Evolutionary conservation across 371 early-diverging fungal species (phyloP), one percentile per base, ranked within the genome.

Genomic region (Gilbertella persicaria): DNA sequence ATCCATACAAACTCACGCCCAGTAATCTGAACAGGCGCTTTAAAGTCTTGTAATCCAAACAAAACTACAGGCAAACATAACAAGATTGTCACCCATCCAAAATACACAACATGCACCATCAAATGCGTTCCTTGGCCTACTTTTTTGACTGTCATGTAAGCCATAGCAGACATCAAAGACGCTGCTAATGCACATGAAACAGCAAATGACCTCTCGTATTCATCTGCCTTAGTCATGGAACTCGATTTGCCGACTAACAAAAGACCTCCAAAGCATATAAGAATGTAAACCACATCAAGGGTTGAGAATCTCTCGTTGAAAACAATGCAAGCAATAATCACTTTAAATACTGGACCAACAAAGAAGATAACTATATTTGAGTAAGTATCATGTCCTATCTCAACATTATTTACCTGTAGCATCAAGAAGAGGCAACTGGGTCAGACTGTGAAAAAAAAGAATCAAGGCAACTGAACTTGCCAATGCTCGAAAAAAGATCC

Each of bases 41-140:
- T 14, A n/a, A 53, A 50, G 7, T 55, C 48, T 39, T 48, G 64
- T 17, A 39, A 39, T 14, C 35, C 17, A 7, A 42, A 43, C 28
- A 51, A 25, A 7, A n/a, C 55, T 16, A 14, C 13, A 28, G 14
- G 78, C 5, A 39, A 6, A 76, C 54, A 53, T 3, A 28, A 58
- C 41, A 30, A 58, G 0, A 48, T 23, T 23, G 78, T 71, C 16
- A 88, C 53, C 5, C 68, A 55, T n/a, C 93, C 93, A 73, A 89
- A 88, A 50, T 89, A 89, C 23, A 81, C 76, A 16, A 89, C 82
- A 48, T 90, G 90, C 6, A 86, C 85, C 74, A 91, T 69, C 8
- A 80, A 79, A 48, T 88, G 89, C 0, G 73, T 67, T 4, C 72
- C 58, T 33, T 71, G 75, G 12, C 89, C 88, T 17, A 91, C 67